phyloP scores from a whole-genome alignment of 306 rosid genomes.

The Vigna nakashimae region DNA sequence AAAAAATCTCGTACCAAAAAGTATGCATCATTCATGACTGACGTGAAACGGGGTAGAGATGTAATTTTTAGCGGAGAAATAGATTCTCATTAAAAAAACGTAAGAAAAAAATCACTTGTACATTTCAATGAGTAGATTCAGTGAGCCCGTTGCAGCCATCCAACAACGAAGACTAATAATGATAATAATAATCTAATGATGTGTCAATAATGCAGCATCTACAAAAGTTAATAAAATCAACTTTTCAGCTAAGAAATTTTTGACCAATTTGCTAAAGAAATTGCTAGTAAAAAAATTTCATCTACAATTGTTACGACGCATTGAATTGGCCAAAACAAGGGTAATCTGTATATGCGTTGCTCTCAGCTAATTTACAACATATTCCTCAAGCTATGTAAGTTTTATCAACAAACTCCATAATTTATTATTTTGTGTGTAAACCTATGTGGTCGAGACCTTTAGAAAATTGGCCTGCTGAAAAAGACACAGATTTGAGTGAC shows the following conservation, averaged over 20 bases:
- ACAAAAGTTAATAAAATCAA: neutral
- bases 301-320: neutral
- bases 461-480: slow-evolving; percentile 18
- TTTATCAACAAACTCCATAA: neutral
- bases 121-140: slow-evolving; percentile 16
- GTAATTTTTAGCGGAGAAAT: neutral
- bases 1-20: neutral
- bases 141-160: slow-evolving; percentile 2
- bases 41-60: neutral
- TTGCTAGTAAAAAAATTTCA: neutral
- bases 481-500: neutral
- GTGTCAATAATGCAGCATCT: neutral
- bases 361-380: neutral
- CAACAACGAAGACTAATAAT: neutral
- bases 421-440: neutral
- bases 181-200: neutral
- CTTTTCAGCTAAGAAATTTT: neutral
- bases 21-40: neutral
- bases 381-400: slow-evolving; percentile 2
- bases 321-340: slow-evolving; percentile 7
- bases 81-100: neutral
- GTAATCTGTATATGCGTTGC: neutral
- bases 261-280: neutral
- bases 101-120: neutral
- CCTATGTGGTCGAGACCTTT: neutral